These are phyloP conservation scores for Aspergillus ochraceoroseus DNA, from an alignment of 2,329 filamentous ascomycete genomes.

Conservation along the genomic window DNA sequence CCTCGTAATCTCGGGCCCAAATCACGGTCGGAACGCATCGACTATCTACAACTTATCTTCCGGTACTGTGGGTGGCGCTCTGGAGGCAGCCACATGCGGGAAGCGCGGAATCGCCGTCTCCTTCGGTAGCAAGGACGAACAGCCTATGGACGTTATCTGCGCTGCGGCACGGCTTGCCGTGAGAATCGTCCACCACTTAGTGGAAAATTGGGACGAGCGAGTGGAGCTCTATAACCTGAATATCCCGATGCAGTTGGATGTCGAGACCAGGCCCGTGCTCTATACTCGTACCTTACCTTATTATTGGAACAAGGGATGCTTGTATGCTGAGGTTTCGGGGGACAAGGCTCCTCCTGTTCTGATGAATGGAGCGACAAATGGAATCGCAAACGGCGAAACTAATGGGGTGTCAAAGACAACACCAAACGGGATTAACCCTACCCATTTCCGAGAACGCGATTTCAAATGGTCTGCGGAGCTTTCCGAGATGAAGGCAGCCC, in stretches of 20 bases:
- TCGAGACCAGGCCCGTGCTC: conserved; percentile 63
- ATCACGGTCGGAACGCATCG: conserved; percentile 74
- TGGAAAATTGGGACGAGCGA: conserved; percentile 62
- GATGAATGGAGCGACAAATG: conserved; percentile 39
- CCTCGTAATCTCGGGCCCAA: conserved; percentile 69
- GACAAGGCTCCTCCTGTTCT: conserved; percentile 53
- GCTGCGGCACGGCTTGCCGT: conserved; percentile 68
- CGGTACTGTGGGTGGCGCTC: conserved; percentile 68
- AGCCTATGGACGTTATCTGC: conserved; percentile 68
- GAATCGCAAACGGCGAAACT: conserved; percentile 3
- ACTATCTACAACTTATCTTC: conserved; percentile 70
- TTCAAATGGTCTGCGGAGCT: conserved; percentile 89
- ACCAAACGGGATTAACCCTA: conserved; percentile 1
- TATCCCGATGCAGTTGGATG: conserved; percentile 69
- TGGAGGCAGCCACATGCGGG: conserved; percentile 67
- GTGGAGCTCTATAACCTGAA: conserved; percentile 83
- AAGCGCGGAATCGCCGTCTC: conserved; percentile 69
- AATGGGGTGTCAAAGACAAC: conserved; percentile 10
- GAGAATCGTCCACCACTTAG: conserved; percentile 68
- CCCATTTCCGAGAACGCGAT: conserved; percentile 64
- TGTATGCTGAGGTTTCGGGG: conserved; percentile 66
- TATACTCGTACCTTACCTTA: conserved; percentile 82
- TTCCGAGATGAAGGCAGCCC: conserved; percentile 75
- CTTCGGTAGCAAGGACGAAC: conserved; percentile 76
- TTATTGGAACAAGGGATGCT: conserved; percentile 70